Base-by-base conservation (phyloP, 2,329 filamentous ascomycete species). In the Paraconiothyrium sp. region DNA sequence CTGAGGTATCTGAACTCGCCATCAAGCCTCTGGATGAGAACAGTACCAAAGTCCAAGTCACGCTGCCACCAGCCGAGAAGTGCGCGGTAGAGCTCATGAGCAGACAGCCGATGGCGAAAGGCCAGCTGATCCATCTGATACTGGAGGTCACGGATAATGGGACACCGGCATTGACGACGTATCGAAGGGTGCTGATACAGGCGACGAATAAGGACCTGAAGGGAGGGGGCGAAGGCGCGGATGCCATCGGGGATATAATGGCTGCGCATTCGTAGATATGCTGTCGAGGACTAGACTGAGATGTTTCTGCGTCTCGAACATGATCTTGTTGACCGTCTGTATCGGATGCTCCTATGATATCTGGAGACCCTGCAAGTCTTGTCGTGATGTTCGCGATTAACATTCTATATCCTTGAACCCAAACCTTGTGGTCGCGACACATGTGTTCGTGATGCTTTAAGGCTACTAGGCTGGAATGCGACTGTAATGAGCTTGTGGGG, bases 41-140 rank as follows among this genome's bases (percentile, higher is more conserved):
- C 37, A 74, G 73, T 1, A 65, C 67, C 13, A 75, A 74, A 34
- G 71, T 78, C 3, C 65, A 74, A 49, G 79, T 83, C 34, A 73
- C 75, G n/a, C 69, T 84, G 13, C 82, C 82, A 4, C 67, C 72
- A 3, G 75, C 79, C 0, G 81, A 83, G 22, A 79, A 80, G 62
- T 77, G 72, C 39, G 82, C 78, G 43, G 80, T 76, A 10, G 76
- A 79, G 10, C 58, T 78, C 9, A 70, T 70, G 49, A 76, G 79
- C 41, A 68, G 75, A 22, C 71, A 77, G 48, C 73, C 79, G 13
- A 62, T 80, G 34, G 72, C 67, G 4, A 73, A 75, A 56, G 83
- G 84, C 3, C 79, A 84, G 69, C 63, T 79, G 47, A 72, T 85
- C 63, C 84, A 85, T 70, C 62, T 85, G 43, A 81, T 86, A 30